phyloP scores from a whole-genome alignment of 129 eudicot species.

The Glebionis coronaria region DNA sequence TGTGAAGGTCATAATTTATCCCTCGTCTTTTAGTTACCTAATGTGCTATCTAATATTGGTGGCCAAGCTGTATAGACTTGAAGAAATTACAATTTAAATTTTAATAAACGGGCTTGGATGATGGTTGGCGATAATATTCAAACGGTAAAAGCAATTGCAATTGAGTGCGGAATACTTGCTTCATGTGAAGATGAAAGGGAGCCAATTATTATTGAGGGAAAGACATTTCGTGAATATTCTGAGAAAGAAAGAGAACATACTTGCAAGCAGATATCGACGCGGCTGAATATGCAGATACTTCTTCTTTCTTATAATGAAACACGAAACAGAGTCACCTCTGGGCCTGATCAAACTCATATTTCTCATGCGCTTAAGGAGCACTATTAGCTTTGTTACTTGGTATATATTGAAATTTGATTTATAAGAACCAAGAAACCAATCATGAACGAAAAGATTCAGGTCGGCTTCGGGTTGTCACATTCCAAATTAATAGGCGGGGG shows the following conservation, averaged over 20 bases:
- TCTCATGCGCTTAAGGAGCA: too few relatives aligned
- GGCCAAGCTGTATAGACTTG: not conserved
- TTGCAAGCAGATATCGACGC: slow-evolving; percentile 56
- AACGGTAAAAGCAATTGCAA: slow-evolving; percentile 93
- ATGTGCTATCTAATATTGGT: not conserved
- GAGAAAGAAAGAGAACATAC: slow-evolving; percentile 73
- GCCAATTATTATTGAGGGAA: slow-evolving; percentile 71
- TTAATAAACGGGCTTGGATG: slow-evolving; percentile 73
- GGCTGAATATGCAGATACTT: slow-evolving; percentile 19
- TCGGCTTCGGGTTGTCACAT: too few relatives aligned
- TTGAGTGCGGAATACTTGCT: slow-evolving; percentile 85
- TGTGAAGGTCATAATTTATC: slow-evolving; percentile 80
- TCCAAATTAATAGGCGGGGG: too few relatives aligned
- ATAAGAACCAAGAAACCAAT: too few relatives aligned
- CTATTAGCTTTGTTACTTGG: too few relatives aligned
- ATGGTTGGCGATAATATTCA: slow-evolving; percentile 91
- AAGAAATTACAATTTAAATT: not conserved
- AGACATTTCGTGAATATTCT: slow-evolving; percentile 69
- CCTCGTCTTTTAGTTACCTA: not conserved
- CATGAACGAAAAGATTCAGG: too few relatives aligned
- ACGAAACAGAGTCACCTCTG: too few relatives aligned
- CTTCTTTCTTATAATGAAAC: too few relatives aligned
- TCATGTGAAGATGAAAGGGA: slow-evolving; percentile 52
- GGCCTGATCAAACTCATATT: too few relatives aligned
- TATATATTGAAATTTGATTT: too few relatives aligned